These are phyloP conservation scores for Solanum chacoense DNA, from an alignment of 305 asterid genomes.

Conservation along the genomic window DNA sequence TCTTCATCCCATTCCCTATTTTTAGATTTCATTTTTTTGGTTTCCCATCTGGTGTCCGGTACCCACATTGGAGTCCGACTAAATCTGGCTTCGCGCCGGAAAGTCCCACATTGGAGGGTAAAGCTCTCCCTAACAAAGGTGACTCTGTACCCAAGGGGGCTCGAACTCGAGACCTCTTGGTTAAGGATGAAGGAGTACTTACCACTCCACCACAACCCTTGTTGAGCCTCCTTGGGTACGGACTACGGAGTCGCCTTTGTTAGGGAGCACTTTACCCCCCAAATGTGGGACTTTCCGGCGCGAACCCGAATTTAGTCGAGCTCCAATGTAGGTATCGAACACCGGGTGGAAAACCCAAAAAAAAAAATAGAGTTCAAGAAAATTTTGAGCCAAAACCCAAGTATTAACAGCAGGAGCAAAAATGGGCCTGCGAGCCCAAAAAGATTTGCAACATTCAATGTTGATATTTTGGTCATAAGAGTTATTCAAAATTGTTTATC, in stretches of 20 bases:
- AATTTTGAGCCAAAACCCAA: neutral
- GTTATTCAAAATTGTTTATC: neutral
- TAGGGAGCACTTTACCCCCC: neutral
- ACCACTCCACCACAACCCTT: too few species aligned
- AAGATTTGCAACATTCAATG: neutral
- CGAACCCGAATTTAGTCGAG: neutral
- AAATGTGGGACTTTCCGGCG: fast-evolving
- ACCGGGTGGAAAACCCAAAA: neutral
- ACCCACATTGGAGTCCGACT: too few species aligned
- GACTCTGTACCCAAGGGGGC: too few species aligned
- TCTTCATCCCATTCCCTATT: neutral
- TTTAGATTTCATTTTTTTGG: neutral
- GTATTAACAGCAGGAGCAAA: neutral
- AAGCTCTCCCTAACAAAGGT: too few species aligned
- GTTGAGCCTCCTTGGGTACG: neutral
- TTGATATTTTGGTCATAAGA: neutral
- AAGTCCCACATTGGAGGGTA: too few species aligned
- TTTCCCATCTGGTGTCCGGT: too few species aligned
- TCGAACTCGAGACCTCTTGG: too few species aligned
- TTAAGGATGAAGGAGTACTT: too few species aligned
- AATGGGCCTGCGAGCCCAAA: neutral
- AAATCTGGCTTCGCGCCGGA: too few species aligned
- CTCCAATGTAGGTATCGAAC: neutral
- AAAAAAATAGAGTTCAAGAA: neutral
- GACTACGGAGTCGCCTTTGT: too few species aligned